A percentile compares a stretch with the other conserved stretches of the same genome.
phyloP scores from a whole-genome alignment of 208 protist genomes.

The Zelonia costaricensis region DNA sequence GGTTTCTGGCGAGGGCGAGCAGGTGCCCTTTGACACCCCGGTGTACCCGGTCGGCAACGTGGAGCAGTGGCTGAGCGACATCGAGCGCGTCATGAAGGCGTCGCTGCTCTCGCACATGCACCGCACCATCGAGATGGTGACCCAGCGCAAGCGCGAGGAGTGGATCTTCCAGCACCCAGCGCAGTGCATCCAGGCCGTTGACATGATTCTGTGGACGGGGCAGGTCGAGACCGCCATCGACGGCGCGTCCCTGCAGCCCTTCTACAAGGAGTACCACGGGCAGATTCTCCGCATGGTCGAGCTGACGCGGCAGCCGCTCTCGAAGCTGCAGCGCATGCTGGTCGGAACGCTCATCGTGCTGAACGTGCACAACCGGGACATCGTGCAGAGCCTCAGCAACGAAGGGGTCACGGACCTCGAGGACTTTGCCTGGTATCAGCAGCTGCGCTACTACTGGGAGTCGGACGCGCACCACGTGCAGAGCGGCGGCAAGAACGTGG shows the following conservation, averaged over 20 bases:
- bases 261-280: conserved; percentile 79
- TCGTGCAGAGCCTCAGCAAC: conserved; percentile 81
- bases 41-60: conserved; percentile 92
- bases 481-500: conserved; percentile 75
- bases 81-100: conserved; percentile 93
- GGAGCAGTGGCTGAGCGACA: conserved; percentile 94
- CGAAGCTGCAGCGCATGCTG: conserved; percentile 89
- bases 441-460: conserved; percentile 97
- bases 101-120: conserved; percentile 90
- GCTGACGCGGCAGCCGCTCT: conserved; percentile 88
- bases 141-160: conserved; percentile 64
- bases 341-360: conserved; percentile 96
- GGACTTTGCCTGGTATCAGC: conserved; percentile 95
- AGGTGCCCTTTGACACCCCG: conserved; percentile 84
- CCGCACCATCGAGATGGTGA: conserved; percentile 76
- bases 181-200: conserved; percentile 93
- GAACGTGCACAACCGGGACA: conserved; percentile 96
- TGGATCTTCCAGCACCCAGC: conserved; percentile 95
- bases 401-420: conserved; percentile 44
- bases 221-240: conserved; percentile 90
- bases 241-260: conserved; percentile 43
- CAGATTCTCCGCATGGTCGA: conserved; percentile 91
- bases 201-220: conserved; percentile 94
- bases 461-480: conserved; percentile 30
- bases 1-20: conserved; percentile 91